Conservation (phyloP, 2,329 filamentous ascomycete species). For the Pestalotiopsis sp. region DNA sequence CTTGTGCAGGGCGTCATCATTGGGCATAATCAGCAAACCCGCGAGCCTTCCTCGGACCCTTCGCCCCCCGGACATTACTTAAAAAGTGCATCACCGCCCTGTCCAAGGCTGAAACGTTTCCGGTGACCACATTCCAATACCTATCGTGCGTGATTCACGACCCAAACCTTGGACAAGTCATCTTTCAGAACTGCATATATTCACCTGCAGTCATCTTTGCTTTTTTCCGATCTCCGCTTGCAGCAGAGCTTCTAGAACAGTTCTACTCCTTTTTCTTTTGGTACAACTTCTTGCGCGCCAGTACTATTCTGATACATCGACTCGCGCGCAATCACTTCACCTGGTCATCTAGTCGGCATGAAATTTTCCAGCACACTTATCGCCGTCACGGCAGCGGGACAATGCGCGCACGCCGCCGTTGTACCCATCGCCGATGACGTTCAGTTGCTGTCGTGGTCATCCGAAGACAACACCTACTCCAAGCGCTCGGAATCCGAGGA, state of each 20-base stretch:
- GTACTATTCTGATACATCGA: neutral
- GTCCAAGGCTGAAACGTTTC: constrained; percentile 5
- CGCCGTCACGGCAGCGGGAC: constrained; percentile 20
- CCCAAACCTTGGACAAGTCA: neutral
- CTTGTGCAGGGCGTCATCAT: neutral
- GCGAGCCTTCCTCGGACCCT: neutral
- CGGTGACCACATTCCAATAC: neutral
- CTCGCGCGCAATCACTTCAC: neutral
- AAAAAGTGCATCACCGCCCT: neutral
- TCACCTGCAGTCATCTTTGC: neutral
- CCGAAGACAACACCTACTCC: constrained; percentile 15
- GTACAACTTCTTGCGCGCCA: neutral
- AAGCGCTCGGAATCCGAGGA: constrained; percentile 36
- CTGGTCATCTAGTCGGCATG: constrained; percentile 18
- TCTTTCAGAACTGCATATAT: neutral
- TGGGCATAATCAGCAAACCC: neutral
- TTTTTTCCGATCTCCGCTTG: neutral
- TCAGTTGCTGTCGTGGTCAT: constrained; percentile 17
- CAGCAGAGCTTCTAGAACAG: neutral
- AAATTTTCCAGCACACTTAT: constrained; percentile 25
- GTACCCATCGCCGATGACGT: constrained; percentile 18
- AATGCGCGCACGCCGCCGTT: constrained; percentile 21
- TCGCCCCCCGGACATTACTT: neutral
- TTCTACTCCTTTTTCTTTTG: neutral
- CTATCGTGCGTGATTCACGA: neutral